Evolutionary conservation across 768 basidiomycete species (phyloP).

Genomic region (Collybia nuda): DNA sequence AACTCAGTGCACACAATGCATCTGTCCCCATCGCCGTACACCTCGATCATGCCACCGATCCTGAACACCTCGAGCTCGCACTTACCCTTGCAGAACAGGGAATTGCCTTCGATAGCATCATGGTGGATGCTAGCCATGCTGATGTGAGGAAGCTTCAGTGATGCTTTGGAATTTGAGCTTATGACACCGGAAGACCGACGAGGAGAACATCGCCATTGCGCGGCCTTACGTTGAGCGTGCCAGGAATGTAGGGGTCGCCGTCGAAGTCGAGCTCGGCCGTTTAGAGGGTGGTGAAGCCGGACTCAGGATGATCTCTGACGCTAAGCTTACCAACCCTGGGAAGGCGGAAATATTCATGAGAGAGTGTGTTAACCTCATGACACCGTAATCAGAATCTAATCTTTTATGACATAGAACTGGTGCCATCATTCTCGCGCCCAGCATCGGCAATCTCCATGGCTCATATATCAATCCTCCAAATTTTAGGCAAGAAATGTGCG

Average conservation of each 20-base stretch:
- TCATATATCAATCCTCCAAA: constrained; percentile 44
- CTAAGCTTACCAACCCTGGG: constrained; percentile 43
- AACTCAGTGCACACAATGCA: constrained; percentile 38
- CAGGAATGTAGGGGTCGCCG: constrained; percentile 34
- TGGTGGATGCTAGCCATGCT: constrained; percentile 51
- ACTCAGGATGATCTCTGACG: constrained; percentile 42
- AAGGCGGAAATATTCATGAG: constrained; percentile 43
- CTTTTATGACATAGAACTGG: constrained; percentile 30
- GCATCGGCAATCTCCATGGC: constrained; percentile 48
- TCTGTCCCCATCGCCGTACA: constrained; percentile 50
- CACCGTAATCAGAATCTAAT: neutral
- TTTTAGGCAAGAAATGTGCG: constrained; percentile 43
- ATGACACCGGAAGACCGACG: constrained; percentile 35
- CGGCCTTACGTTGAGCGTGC: constrained; percentile 45
- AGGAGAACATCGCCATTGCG: constrained; percentile 44
- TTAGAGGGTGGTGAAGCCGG: constrained; percentile 52
- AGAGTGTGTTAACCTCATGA: constrained; percentile 21
- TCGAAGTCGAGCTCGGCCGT: constrained; percentile 48
- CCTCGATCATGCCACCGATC: constrained; percentile 48
- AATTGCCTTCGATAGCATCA: constrained; percentile 47
- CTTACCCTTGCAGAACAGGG: constrained; percentile 44
- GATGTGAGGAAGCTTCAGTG: constrained; percentile 25
- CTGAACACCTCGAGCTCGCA: constrained; percentile 44
- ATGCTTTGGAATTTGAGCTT: neutral
- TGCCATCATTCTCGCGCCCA: constrained; percentile 44